A percentile compares a stretch with the other conserved stretches of the same genome.
These are phyloP conservation scores for Paramecium bursaria DNA, from an alignment of 73 alveolate species.

Conservation along the genomic window DNA sequence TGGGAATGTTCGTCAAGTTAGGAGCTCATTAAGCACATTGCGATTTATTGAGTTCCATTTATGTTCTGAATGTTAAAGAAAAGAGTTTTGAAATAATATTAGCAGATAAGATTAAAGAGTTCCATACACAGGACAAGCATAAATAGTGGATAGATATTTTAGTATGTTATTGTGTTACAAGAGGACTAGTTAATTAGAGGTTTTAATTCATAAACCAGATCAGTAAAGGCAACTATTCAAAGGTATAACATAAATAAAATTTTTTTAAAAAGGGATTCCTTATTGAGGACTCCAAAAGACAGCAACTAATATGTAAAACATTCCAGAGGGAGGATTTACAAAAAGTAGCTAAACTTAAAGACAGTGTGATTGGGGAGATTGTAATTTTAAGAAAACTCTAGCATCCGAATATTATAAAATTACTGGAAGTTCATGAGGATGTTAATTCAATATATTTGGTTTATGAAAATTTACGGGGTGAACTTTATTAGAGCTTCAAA, in stretches of 20 bases:
- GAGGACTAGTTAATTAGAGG: slow-evolving; percentile 1
- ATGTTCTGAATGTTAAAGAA: neutral
- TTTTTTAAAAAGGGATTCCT: slow-evolving; percentile 18
- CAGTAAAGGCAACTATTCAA: slow-evolving; percentile 39
- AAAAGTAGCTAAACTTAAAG: slow-evolving; percentile 25
- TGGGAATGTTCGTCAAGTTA: neutral
- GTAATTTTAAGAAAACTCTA: slow-evolving; percentile 7
- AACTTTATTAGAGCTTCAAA: slow-evolving; percentile 17
- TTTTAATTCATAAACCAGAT: slow-evolving; percentile 7
- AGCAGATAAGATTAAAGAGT: neutral
- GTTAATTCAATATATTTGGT: slow-evolving; percentile 3
- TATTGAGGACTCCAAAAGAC: slow-evolving; percentile 19
- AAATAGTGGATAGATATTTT: slow-evolving; percentile 12
- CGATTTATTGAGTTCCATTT: neutral
- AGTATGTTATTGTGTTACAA: neutral
- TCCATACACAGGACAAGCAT: slow-evolving; percentile 1
- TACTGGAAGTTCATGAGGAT: slow-evolving; percentile 55
- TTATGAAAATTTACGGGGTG: slow-evolving; percentile 32
- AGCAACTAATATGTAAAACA: slow-evolving; percentile 27
- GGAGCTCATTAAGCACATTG: neutral
- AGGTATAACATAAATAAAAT: neutral
- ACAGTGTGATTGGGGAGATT: slow-evolving; percentile 33
- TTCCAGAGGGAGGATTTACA: neutral
- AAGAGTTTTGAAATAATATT: slow-evolving; percentile 4
- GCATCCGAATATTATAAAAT: slow-evolving; percentile 26